phyloP scores from a whole-genome alignment of 805 yeast species.

The Wickerhamomyces strasburgensis region DNA sequence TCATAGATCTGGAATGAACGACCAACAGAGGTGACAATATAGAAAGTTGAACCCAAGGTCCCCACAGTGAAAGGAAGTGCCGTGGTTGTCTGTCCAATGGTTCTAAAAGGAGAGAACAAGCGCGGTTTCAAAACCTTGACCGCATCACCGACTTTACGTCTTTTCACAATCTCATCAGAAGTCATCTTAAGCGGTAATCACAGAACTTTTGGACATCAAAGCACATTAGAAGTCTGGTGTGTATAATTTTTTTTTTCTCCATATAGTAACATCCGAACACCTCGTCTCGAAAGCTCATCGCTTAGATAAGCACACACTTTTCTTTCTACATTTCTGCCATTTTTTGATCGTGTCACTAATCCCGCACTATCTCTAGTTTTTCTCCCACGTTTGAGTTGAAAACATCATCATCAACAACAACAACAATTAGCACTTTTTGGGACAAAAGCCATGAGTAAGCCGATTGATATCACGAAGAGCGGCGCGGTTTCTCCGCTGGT shows the following conservation, averaged over 20 bases:
- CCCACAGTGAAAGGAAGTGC: slow-evolving; percentile 84
- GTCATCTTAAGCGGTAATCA: slow-evolving; percentile 4
- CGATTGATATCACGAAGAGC: slow-evolving; percentile 20
- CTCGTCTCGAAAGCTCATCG: too few species aligned
- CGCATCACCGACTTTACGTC: slow-evolving; percentile 13
- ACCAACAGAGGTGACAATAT: slow-evolving; percentile 87
- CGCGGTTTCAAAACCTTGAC: slow-evolving; percentile 33
- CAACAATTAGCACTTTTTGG: not conserved
- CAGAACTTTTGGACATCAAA: too few species aligned
- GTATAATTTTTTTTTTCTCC: too few species aligned
- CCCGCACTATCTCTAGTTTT: not conserved
- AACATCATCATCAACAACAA: not conserved
- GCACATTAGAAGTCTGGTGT: too few species aligned
- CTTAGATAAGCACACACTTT: too few species aligned
- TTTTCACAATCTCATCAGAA: slow-evolving; percentile 11
- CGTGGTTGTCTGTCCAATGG: slow-evolving; percentile 87
- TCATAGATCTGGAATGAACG: slow-evolving; percentile 88
- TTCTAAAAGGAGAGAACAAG: slow-evolving; percentile 82
- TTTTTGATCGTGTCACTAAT: not conserved
- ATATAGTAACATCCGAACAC: slow-evolving; percentile 2
- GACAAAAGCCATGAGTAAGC: slow-evolving; percentile 13
- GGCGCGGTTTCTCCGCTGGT: slow-evolving; percentile 28
- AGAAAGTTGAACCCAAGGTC: slow-evolving; percentile 80
- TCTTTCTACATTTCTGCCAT: too few species aligned
- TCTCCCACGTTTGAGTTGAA: not conserved